These are phyloP conservation scores for Teratosphaeria epicoccoides DNA, from an alignment of 2,329 filamentous ascomycete genomes.

Conservation along the genomic window DNA sequence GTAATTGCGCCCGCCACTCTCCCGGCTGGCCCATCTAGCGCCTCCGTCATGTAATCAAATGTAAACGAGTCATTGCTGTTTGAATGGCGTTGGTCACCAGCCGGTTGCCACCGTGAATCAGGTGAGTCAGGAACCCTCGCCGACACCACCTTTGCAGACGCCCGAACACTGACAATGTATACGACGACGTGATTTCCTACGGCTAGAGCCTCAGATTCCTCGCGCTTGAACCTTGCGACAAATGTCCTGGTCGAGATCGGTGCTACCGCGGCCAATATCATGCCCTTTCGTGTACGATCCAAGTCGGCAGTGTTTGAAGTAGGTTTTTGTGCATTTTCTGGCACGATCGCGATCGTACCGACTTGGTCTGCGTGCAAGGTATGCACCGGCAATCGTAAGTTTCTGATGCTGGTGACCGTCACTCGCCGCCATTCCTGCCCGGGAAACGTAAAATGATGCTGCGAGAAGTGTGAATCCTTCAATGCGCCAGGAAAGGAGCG, in stretches of 20 bases:
- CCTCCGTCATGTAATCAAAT: conserved; percentile 13
- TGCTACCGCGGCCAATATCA: conserved; percentile 58
- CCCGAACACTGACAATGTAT: conserved; percentile 78
- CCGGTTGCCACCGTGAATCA: not conserved
- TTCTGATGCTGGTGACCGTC: conserved; percentile 74
- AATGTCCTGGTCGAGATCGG: conserved; percentile 41
- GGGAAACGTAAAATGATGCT: conserved; percentile 15
- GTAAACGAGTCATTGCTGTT: conserved; percentile 12
- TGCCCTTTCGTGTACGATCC: conserved; percentile 40
- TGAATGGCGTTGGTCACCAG: not conserved
- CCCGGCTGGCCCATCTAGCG: conserved; percentile 2
- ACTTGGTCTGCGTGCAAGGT: conserved; percentile 70
- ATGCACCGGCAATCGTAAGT: conserved; percentile 72
- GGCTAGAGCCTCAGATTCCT: conserved; percentile 52
- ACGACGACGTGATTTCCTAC: conserved; percentile 64
- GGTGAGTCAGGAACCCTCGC: conserved; percentile 23
- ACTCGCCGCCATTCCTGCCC: conserved; percentile 67
- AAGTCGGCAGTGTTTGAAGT: conserved; percentile 3
- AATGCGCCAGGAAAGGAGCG: conserved; percentile 40
- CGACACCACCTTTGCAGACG: conserved; percentile 60
- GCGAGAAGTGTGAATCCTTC: conserved; percentile 17
- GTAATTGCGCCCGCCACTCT: conserved; percentile 17
- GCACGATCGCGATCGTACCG: conserved; percentile 72
- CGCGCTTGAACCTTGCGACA: conserved; percentile 58
- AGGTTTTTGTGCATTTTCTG: conserved; percentile 28